Conservation (phyloP, 2,329 filamentous ascomycete species). For the Trichoderma brevicompactum region DNA sequence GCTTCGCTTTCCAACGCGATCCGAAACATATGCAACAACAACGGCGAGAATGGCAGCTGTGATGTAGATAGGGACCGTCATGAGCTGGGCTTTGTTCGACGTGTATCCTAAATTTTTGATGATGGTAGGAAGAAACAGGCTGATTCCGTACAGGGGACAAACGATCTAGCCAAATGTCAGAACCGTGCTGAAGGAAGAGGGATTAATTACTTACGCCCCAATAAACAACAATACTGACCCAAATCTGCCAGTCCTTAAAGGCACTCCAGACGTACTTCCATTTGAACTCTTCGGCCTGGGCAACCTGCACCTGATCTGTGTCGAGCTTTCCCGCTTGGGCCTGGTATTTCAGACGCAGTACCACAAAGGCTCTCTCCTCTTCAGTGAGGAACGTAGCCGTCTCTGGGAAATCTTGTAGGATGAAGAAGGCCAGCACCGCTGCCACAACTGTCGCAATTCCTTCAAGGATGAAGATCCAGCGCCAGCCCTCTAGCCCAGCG, state of each 20-base stretch:
- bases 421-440: conserved; percentile 68
- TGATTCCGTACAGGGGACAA: conserved; percentile 60
- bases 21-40: conserved; percentile 58
- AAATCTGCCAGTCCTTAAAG: conserved; percentile 81
- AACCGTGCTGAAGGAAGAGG: neutral
- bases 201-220: conserved; percentile 58
- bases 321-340: conserved; percentile 38
- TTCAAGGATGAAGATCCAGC: conserved; percentile 71
- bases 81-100: conserved; percentile 63
- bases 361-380: conserved; percentile 71
- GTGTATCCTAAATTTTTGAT: conserved; percentile 63
- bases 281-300: conserved; percentile 74
- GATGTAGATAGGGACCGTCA: conserved; percentile 65
- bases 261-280: conserved; percentile 75
- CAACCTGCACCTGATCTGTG: conserved; percentile 44
- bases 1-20: conserved; percentile 56
- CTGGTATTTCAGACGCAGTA: conserved; percentile 73
- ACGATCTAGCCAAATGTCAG: conserved; percentile 46
- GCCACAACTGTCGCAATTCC: conserved; percentile 71
- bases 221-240: conserved; percentile 62
- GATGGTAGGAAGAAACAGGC: conserved; percentile 67
- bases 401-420: conserved; percentile 81
- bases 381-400: conserved; percentile 74
- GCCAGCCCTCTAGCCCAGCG: conserved; percentile 62
- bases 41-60: conserved; percentile 65